Evolutionary conservation across 495 filamentous ascomycete genomes (phyloP), one percentile per base, ranked within the genome.

Genomic region (Lentithecium fluviatile): DNA sequence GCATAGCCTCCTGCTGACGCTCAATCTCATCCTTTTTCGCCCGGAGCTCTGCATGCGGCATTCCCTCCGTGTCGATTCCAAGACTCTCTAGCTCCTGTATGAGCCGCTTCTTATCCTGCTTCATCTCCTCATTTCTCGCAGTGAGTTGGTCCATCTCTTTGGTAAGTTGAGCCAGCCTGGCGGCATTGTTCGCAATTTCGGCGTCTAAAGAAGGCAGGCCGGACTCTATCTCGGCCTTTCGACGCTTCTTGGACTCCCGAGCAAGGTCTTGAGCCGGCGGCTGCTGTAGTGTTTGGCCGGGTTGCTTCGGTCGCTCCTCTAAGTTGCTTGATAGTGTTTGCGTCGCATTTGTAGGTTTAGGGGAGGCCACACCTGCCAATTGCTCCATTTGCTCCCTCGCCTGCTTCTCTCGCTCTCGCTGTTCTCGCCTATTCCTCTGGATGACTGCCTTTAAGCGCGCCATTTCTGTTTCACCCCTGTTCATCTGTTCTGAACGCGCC

Each of bases 391-490:
- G n/a, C n/a, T n/a, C n/a, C n/a, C n/a, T n/a, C n/a, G n/a, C n/a
- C n/a, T n/a, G n/a, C n/a, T n/a, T n/a, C 40, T 51, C 20, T 24
- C 45, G 17, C 25, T 78, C 70, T 64, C 80, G 84, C 32, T 87
- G 80, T 70, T 95, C 89, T 36, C 42, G 23, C 20, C 38, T 43
- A 29, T 59, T 51, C 54, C 52, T 53, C 15, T 43, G 40, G 3
- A 43, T 6, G 3, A n/a, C 19, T 15, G 13, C 40, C 60, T 67
- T 58, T 42, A 60, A 21, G 10, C 34, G 36, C 1, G 86, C 88
- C 70, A 96, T 93, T 55, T 80, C 82, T 59, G 82, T 77, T 55
- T 89, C 81, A 66, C 86, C 88, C 21, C 77, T 62, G 49, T 82
- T 79, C 8, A 96, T 78, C 46, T 86, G 80, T 32, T 85, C 83